Base-by-base conservation (phyloP, 495 filamentous ascomycete genomes). In the Penicillium cinerascens region DNA sequence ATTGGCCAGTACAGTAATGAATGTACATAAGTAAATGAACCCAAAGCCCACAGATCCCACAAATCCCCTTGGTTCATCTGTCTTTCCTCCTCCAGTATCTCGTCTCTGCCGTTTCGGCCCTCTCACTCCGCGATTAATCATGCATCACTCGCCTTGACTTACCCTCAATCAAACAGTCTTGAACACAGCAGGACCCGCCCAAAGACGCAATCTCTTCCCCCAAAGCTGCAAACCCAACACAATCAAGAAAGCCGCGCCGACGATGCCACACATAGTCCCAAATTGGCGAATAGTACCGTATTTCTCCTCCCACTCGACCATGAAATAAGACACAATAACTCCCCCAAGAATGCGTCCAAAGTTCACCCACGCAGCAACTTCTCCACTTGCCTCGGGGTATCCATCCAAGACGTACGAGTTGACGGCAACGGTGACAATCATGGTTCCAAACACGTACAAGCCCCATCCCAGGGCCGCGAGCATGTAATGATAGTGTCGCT, bases 351-450 rank as follows among this genome's bases (percentile, higher is more conserved):
- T 76, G 5, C 77, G 63, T 7, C 71, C 70, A 22, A 75, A 64
- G 55, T 77, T 81, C 10, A 82, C 60, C 75, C 77, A 78, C 2
- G 77, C 75, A 0, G 69, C 75, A 9, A 86, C 80, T 61, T 84
- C 82, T 10, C 79, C 81, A 17, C 68, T 73, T 3, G 70, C 81
- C 52, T 78, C 78, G 10, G 79, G 81, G 56, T 83, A 85, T 25
- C 67, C 65, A 60, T 86, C 83, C 18, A 87, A 74, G 3, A 77
- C 70, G 55, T 87, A 87, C 6, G 79, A 78, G 49, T 76, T 82
- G 18, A 86, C 66, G 0, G 78, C 80, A 0, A 82, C 79, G 0
- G 83, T 87, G 10, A 79, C 76, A 59, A 87, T 77, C 78, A 89
- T 86, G 59, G 86, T 78, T 0, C 80, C 82, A 50, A 51, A 40